A percentile compares a stretch with the other conserved stretches of the same genome.
Evolutionary conservation across 2,329 filamentous ascomycete genomes (phyloP).

Genomic region (Colletotrichum eleusines): DNA sequence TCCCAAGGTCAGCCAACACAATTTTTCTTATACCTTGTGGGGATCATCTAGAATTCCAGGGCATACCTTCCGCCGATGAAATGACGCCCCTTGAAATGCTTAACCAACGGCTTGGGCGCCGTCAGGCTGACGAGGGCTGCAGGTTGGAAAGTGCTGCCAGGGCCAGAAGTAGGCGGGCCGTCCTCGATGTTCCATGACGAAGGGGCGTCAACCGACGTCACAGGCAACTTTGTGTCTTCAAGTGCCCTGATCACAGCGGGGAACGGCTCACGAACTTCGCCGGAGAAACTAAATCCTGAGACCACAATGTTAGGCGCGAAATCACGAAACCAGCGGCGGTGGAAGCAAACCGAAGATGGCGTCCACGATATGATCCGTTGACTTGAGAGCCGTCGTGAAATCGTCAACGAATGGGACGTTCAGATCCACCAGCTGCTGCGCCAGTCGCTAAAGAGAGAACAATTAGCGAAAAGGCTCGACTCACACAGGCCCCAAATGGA

Average conservation of each 20-base stretch:
- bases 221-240: constrained; percentile 77
- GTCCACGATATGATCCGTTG: constrained; percentile 86
- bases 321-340: neutral
- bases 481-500: neutral
- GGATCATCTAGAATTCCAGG: constrained; percentile 33
- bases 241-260: constrained; percentile 82
- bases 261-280: constrained; percentile 93
- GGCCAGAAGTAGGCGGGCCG: constrained; percentile 82
- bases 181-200: constrained; percentile 94
- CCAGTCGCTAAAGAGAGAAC: constrained; percentile 72
- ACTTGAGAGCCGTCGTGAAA: constrained; percentile 74
- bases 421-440: constrained; percentile 86
- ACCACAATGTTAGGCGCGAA: constrained; percentile 30
- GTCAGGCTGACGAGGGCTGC: constrained; percentile 86
- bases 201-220: constrained; percentile 91
- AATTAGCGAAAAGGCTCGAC: constrained; percentile 45
- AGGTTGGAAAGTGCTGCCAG: constrained; percentile 86
- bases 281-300: constrained; percentile 89
- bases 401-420: constrained; percentile 86
- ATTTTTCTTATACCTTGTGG: neutral
- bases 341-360: constrained; percentile 83
- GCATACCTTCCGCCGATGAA: constrained; percentile 87
- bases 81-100: constrained; percentile 86
- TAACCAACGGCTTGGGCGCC: constrained; percentile 90
- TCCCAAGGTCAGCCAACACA: constrained; percentile 34